These are phyloP conservation scores for Chlorella sp. DNA, from an alignment of 139 green algal genomes.

Conservation along the genomic window DNA sequence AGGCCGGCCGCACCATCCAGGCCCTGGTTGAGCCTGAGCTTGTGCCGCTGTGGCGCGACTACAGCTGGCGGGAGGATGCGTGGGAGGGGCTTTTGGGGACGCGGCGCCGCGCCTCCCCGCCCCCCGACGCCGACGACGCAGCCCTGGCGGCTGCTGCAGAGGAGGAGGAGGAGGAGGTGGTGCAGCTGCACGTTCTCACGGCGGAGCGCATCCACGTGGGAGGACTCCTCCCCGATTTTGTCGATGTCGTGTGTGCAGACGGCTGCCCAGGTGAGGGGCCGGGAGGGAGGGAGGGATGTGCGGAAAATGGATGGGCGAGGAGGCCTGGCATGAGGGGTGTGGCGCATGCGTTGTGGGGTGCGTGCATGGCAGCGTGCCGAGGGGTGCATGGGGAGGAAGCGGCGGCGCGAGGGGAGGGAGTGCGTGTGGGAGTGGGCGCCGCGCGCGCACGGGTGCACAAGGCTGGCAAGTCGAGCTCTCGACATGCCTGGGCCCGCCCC, in stretches of 20 bases:
- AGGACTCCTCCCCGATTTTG: background rate
- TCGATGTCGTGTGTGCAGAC: background rate
- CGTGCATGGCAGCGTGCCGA: too few species aligned
- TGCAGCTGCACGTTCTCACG: slow-evolving; percentile 9
- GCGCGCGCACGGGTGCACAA: too few species aligned
- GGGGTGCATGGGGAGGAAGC: too few species aligned
- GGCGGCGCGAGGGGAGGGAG: too few species aligned
- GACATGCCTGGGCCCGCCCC: too few species aligned
- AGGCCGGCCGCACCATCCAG: background rate
- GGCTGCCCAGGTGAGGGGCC: slow-evolving; percentile 2
- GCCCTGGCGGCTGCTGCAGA: background rate
- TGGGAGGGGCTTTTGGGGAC: background rate
- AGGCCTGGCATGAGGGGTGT: background rate
- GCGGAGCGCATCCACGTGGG: slow-evolving; percentile 14
- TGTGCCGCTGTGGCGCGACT: background rate
- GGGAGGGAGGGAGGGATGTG: too few species aligned
- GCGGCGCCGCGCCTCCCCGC: background rate
- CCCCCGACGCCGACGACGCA: background rate
- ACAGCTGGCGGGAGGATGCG: background rate
- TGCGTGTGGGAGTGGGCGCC: too few species aligned
- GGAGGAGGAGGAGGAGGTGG: background rate
- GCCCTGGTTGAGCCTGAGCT: background rate
- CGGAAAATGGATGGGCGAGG: background rate
- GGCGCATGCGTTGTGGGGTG: too few species aligned
- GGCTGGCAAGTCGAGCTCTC: too few species aligned